Evolutionary conservation across 345 rosid species (phyloP).

Genomic region (Syzygium aromaticum): DNA sequence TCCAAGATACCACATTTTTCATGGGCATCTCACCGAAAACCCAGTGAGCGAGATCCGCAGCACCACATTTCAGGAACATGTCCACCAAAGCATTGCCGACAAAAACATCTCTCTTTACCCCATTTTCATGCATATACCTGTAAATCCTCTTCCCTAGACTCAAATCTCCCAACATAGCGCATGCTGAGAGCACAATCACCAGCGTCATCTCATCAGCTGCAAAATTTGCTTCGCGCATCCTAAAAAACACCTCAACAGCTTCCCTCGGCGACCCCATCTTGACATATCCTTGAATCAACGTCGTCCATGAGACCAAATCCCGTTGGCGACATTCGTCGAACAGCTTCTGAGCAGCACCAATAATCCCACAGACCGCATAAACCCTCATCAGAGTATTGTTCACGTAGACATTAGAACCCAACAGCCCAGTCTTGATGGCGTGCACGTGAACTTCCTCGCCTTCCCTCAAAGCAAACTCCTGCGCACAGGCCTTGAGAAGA

Average conservation of each 20-base stretch:
- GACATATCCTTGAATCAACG: slow-evolving; percentile 39
- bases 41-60: slow-evolving; percentile 12
- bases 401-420: slow-evolving; percentile 26
- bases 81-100: slow-evolving; percentile 37
- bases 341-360: slow-evolving; percentile 20
- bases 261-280: slow-evolving; percentile 20
- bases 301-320: slow-evolving; percentile 48
- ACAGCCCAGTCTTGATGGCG: slow-evolving; percentile 21
- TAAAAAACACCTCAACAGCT: slow-evolving; percentile 22
- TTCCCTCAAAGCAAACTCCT: slow-evolving; percentile 10
- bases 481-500: slow-evolving; percentile 34
- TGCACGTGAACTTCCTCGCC: slow-evolving; percentile 38
- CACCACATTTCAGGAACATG: slow-evolving; percentile 38
- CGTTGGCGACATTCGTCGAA: slow-evolving; percentile 17
- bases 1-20: slow-evolving; percentile 45
- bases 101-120: slow-evolving; percentile 30
- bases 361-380: slow-evolving; percentile 27
- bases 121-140: slow-evolving; percentile 15
- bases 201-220: slow-evolving; percentile 27
- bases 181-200: slow-evolving; percentile 41
- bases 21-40: slow-evolving; percentile 32
- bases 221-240: slow-evolving; percentile 18
- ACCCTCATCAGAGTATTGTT: slow-evolving; percentile 35
- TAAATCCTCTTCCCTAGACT: slow-evolving; percentile 28
- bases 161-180: slow-evolving; percentile 35